These are phyloP conservation scores for Fusarium subglutinans DNA, from an alignment of 2,329 filamentous ascomycete genomes.

Conservation along the genomic window DNA sequence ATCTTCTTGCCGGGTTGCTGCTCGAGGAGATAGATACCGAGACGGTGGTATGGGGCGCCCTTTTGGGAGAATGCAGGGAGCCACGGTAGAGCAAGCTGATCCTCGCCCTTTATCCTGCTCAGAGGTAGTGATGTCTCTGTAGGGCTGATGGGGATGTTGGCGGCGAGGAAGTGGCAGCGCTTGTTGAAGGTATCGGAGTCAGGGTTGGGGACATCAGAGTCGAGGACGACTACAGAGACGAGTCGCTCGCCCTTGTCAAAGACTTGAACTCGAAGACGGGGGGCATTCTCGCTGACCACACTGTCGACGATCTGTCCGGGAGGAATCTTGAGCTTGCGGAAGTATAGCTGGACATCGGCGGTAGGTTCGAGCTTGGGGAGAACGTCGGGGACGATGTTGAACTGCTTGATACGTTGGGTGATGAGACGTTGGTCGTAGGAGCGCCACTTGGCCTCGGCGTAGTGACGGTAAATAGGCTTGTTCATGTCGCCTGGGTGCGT, in stretches of 20 bases:
- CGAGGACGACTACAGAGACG: slow-evolving; percentile 85
- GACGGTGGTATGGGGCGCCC: slow-evolving; percentile 89
- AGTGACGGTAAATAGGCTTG: slow-evolving; percentile 93
- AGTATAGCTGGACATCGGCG: slow-evolving; percentile 83
- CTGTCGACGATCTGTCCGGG: slow-evolving; percentile 85
- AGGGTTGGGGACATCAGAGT: slow-evolving; percentile 87
- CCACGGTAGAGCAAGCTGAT: slow-evolving; percentile 82
- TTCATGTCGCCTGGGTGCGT: slow-evolving; percentile 80
- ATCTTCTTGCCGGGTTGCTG: slow-evolving; percentile 71
- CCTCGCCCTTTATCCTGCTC: slow-evolving; percentile 64
- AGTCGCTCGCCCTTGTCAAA: slow-evolving; percentile 85
- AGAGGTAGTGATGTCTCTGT: slow-evolving; percentile 71
- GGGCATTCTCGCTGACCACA: slow-evolving; percentile 74
- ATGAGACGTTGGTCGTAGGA: slow-evolving; percentile 82
- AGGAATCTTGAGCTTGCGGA: slow-evolving; percentile 73
- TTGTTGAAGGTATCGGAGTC: slow-evolving; percentile 79
- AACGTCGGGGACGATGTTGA: slow-evolving; percentile 88
- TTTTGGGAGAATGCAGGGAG: slow-evolving; percentile 87
- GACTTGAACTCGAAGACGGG: slow-evolving; percentile 82
- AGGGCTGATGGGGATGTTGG: slow-evolving; percentile 65
- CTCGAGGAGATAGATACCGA: slow-evolving; percentile 84
- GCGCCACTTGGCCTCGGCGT: slow-evolving; percentile 89
- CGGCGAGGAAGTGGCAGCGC: slow-evolving; percentile 88
- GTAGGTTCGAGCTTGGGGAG: slow-evolving; percentile 81
- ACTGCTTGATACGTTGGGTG: slow-evolving; percentile 85